Conservation (phyloP, 768 basidiomycete species). For the Hypsizygus marmoreus region DNA sequence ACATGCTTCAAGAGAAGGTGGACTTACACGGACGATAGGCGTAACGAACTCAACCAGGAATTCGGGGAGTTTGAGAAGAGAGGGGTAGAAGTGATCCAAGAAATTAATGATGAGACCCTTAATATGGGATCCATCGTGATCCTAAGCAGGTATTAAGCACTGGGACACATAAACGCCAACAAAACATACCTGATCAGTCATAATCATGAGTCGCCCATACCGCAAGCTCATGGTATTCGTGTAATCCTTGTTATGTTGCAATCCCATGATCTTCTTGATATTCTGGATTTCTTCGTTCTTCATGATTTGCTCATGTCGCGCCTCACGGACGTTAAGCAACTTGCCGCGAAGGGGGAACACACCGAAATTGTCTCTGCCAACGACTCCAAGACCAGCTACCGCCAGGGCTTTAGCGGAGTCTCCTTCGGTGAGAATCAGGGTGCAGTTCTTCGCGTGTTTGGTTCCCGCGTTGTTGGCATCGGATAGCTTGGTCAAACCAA, state of each 20-base stretch:
- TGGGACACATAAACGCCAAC: neutral
- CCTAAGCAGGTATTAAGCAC: conserved; percentile 46
- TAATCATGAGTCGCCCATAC: conserved; percentile 97
- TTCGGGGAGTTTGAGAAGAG: conserved; percentile 83
- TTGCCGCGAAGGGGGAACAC: conserved; percentile 98
- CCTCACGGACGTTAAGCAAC: conserved; percentile 95
- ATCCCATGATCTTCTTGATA: conserved; percentile 97
- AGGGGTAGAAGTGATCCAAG: conserved; percentile 95
- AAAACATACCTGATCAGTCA: conserved; percentile 91
- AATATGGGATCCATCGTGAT: conserved; percentile 99
- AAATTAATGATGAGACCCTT: conserved; percentile 99
- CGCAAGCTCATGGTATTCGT: conserved; percentile 64
- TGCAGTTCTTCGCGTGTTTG: conserved; percentile 76
- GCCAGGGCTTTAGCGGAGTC: conserved; percentile 98
- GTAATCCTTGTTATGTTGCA: conserved; percentile 94
- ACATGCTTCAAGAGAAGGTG: neutral
- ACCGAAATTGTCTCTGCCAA: conserved; percentile 95
- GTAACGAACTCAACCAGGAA: conserved; percentile 99
- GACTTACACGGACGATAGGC: conserved; percentile 88
- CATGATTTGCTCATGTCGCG: conserved; percentile 93
- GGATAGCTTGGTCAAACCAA: conserved; percentile 89
- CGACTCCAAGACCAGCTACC: conserved; percentile 90
- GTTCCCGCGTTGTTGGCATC: conserved; percentile 98
- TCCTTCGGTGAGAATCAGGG: conserved; percentile 97
- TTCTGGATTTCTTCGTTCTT: conserved; percentile 97